Conservation (phyloP, 2,329 filamentous ascomycete genomes). For the Aspergillus fumigatus region DNA sequence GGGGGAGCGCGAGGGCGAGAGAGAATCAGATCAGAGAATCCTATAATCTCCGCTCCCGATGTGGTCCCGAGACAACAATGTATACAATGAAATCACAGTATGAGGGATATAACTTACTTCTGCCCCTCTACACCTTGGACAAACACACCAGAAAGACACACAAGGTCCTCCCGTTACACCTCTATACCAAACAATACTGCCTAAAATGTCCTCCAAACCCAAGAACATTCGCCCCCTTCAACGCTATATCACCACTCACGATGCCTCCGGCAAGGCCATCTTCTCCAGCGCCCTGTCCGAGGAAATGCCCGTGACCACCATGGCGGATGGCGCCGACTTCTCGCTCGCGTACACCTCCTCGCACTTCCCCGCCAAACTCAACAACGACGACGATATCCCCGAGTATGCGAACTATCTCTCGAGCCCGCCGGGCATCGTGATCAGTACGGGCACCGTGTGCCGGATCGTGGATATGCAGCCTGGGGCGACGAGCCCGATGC, state of each 20-base stretch:
- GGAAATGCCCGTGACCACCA: constrained; percentile 14
- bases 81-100: too few species aligned
- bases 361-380: constrained; percentile 45
- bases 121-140: too few species aligned
- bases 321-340: constrained; percentile 43
- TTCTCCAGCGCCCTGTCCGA: constrained; percentile 28
- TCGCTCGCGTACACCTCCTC: constrained; percentile 48
- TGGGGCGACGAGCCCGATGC: constrained; percentile 41
- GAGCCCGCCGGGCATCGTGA: constrained; percentile 34
- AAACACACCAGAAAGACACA: too few species aligned
- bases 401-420: too few species aligned
- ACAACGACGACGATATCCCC: constrained; percentile 43
- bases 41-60: too few species aligned
- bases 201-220: too few species aligned
- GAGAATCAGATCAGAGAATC: too few species aligned
- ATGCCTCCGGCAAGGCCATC: constrained; percentile 29
- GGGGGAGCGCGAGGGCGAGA: too few species aligned
- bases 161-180: too few species aligned
- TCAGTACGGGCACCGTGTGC: constrained; percentile 41
- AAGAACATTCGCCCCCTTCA: constrained; percentile 31
- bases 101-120: too few species aligned
- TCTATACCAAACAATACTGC: too few species aligned
- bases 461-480: constrained; percentile 44
- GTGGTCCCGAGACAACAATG: too few species aligned
- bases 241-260: constrained; percentile 32